Conservation (phyloP, 139 green algal genomes). For the Chlamydomonas asymmetrica region DNA sequence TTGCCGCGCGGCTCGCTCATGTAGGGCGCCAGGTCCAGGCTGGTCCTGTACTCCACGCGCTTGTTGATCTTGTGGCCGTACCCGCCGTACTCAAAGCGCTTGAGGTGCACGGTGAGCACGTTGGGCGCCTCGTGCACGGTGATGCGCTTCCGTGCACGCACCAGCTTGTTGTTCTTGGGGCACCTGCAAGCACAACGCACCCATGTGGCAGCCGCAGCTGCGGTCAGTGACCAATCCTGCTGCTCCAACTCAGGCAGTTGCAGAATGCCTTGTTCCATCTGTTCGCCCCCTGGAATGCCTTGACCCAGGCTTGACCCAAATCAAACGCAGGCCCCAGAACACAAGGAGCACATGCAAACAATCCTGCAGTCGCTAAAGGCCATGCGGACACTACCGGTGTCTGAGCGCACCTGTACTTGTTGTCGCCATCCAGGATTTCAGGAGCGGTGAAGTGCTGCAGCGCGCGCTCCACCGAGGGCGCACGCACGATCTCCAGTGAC, state of each 20-base stretch:
- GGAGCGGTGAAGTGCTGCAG: slow-evolving; percentile 76
- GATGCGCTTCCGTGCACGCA: slow-evolving; percentile 79
- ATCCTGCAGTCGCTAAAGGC: no score
- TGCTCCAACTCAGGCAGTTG: no score
- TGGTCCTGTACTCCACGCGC: slow-evolving; percentile 75
- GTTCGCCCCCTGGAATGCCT: no score
- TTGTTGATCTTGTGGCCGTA: slow-evolving; percentile 80
- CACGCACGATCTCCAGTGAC: slow-evolving; percentile 82
- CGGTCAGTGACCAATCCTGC: no score
- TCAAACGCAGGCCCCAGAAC: no score
- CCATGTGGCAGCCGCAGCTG: no score
- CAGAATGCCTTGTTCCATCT: no score
- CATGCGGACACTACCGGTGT: no score
- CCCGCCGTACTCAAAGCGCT: slow-evolving; percentile 86
- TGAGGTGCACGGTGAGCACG: slow-evolving; percentile 87
- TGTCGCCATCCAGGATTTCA: slow-evolving; percentile 84
- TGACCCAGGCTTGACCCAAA: no score
- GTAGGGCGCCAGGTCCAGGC: slow-evolving; percentile 83
- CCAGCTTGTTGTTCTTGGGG: slow-evolving; percentile 74
- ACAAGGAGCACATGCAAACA: no score
- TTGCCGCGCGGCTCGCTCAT: slow-evolving; percentile 47
- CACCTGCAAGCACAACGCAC: no score
- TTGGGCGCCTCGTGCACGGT: slow-evolving; percentile 79
- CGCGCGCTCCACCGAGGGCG: slow-evolving; percentile 55
- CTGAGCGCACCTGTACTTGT: slow-evolving; percentile 90